Base-by-base conservation (phyloP, 202 grass and related monocot species). In the Zizania palustris region DNA sequence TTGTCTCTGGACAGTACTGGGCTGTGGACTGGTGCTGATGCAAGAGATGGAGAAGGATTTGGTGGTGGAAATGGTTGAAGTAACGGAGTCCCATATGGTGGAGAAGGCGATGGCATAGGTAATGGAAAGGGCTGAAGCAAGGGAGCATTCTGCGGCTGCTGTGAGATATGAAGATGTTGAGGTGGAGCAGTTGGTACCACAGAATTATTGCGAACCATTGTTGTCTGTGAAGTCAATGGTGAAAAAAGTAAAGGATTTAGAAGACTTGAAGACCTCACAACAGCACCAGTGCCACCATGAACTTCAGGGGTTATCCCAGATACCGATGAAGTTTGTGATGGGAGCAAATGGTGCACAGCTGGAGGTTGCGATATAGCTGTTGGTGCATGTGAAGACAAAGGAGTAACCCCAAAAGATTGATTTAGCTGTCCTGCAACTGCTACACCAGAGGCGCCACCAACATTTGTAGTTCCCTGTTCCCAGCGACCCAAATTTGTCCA, bases 31-130 rank as follows among this genome's bases (percentile, higher is more conserved):
- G 78, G 51, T 18, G 71, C 65, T 51, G 83, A 70, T 16, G 89
- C 73, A 71, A 88, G 83, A 13, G 85, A 88, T 14, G 71, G 65
- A 3, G 86, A 81, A 50, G 83, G 86, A 78, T 85, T 80, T 71
- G 90, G 90, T 55, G 90, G 86, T 10, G 86, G 90, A 82, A 89
- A 92, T 2, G 90, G 90, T 78, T 92, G 90, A 82, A 92, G 86
- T 21, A 92, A 78, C 58, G 86, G 86, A 78, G 86, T 86, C 0
- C 83, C 90, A 81, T 92, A 92, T 12, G 90, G 85, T 14, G 85
- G 85, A 43, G 79, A 78, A 44, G 85, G 79, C 2, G 63, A 85
- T 38, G 61, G 51, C 6, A 66, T 43, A 15, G 73, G 85, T 40
- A 78, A 59, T 8, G 60, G 79, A 46, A 62, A 82, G 28, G 85